Evolutionary conservation across 192 early-diverging fungal genomes (phyloP).

Genomic region (Coemansia sp.): DNA sequence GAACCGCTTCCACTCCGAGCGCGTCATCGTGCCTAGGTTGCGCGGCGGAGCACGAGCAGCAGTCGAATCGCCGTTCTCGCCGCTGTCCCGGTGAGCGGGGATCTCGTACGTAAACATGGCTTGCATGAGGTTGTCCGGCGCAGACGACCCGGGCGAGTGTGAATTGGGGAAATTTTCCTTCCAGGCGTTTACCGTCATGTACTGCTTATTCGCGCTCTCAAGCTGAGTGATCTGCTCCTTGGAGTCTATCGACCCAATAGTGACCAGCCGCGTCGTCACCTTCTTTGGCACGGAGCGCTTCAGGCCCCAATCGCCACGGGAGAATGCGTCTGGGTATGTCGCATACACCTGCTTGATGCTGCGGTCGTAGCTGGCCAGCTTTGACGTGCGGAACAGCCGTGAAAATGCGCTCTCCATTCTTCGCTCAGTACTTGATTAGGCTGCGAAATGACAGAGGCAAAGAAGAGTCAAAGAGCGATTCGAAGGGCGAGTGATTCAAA

Average conservation of each 20-base stretch:
- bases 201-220: slow-evolving; percentile 64
- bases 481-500: background rate
- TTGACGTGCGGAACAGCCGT: slow-evolving; percentile 67
- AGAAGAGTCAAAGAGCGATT: background rate
- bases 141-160: slow-evolving; percentile 43
- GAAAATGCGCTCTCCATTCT: slow-evolving; percentile 69
- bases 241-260: slow-evolving; percentile 65
- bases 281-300: slow-evolving; percentile 74
- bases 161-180: slow-evolving; percentile 76
- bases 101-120: slow-evolving; percentile 15
- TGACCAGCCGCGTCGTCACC: slow-evolving; percentile 60
- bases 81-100: background rate
- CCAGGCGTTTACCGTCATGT: slow-evolving; percentile 64
- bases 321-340: slow-evolving; percentile 56
- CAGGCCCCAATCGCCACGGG: slow-evolving; percentile 72
- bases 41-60: slow-evolving; percentile 24
- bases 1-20: slow-evolving; percentile 64
- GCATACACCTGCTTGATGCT: slow-evolving; percentile 74
- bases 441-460: background rate
- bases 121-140: slow-evolving; percentile 30
- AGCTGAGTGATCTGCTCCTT: slow-evolving; percentile 73
- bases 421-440: background rate
- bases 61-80: background rate
- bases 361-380: slow-evolving; percentile 69
- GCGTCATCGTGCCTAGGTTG: slow-evolving; percentile 64